Evolutionary conservation across 1,284 basidiomycete genomes (phyloP), one percentile per base, ranked within the genome.

Genomic region (Abortiporus biennis): DNA sequence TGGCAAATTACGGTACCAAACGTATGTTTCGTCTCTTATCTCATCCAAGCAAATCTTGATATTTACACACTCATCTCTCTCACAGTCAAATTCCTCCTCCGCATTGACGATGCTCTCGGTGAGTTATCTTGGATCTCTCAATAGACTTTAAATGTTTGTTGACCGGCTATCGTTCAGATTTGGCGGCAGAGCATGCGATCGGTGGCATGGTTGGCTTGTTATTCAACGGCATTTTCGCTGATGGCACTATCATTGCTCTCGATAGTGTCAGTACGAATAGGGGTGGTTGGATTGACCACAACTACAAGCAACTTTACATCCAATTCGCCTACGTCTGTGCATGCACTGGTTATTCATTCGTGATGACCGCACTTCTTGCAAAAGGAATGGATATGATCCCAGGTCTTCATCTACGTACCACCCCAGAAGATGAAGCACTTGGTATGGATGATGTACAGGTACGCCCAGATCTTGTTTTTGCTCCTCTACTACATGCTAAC

Each of bases 361-460:
- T 80, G 47, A 68, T 80, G 39, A 87, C 85, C 4, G 83, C 81
- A 1, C 48, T 74, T 15, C 67, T 88, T 36, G 81, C 78, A 24
- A 85, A 86, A 62, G 62, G 62, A 12, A 65, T 94, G 56, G 83
- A 95, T 64, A 51, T 79, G 35, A 79, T 92, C 38, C 92, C 92
- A 32, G 81, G 83, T 16, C 70, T 91, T 35, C 72, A 80, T 42
- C 77, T 96, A 54, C 76, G 85, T 32, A 77, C 80, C 16, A 75
- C 76, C 13, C 78, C 80, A 25, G 82, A 89, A 58, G 87, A 80
- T 24, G 91, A 96, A 68, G 76, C 75, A 44, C 72, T 91, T 40
- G 92, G 92, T 38, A 85, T 95, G 76, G 92, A 97, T 62, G 89
- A 88, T 55, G 76, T 80, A 24, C 85, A 92, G 72, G 84, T 87